Base-by-base conservation (phyloP, 2,329 filamentous ascomycete genomes). In the Orbilia blumenaviensis region DNA sequence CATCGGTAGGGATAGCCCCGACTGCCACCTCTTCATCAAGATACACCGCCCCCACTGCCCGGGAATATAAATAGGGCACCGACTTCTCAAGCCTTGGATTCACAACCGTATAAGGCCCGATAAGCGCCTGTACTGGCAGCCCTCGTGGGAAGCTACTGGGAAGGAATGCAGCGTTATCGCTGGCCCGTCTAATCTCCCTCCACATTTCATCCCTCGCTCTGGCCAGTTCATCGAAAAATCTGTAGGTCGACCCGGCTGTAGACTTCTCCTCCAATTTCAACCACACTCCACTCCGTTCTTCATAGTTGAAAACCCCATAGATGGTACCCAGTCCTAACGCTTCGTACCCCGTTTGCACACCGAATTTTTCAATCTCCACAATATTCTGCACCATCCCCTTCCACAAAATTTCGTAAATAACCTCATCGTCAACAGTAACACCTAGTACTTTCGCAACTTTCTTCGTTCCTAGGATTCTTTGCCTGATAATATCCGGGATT, bases 171-270 rank as follows among this genome's bases (percentile, higher is more conserved):
- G 12, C 14, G 8, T 42, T 16, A 5, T 23, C 56, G 2, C 0
- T 27, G 1, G 16, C 12, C 16, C 29, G 5, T 16, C 54, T 16
- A 3, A 54, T 9, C 9, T 54, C 42, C 2, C 8, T n/a, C 66
- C 66, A 71, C 6, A 71, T 5, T 4, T 21, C 56, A 71, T 71
- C 32, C 12, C 66, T 52, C 21, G 46, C 56, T n/a, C 56, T 52
- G 2, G 66, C 56, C 1, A 71, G 56, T 7, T 36, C 2, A 34
- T 71, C 66, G 23, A 71, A 56, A 14, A 71, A 71, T 6, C 12
- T 46, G 16, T 52, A 52, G 1, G 36, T 46, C 8, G 56, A n/a
- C n/a, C n/a, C n/a, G n/a, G n/a, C n/a, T n/a, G n/a, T n/a, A 36
- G 2, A 25, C 10, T 52, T 16, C 16, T 36, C 12, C 2, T 34